Percentiles rank a stretch among this genome's conserved stretches.
Evolutionary conservation across 2,329 filamentous ascomycete genomes (phyloP).

Genomic region (Dothistroma pini): DNA sequence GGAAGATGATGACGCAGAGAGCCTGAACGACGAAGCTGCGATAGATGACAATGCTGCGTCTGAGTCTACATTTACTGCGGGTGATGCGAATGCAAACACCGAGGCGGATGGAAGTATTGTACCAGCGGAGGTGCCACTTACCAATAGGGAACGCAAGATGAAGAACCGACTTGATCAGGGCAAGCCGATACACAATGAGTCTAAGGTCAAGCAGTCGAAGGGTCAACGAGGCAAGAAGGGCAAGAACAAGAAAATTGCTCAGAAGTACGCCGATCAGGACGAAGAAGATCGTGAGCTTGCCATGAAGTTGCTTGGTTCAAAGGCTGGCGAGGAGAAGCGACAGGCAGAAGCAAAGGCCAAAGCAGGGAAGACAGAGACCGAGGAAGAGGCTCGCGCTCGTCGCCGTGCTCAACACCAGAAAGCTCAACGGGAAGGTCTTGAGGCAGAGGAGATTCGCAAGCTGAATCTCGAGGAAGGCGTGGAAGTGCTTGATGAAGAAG

Average conservation of each 20-base stretch:
- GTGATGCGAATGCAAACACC: constrained; percentile 6
- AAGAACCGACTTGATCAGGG: constrained; percentile 15
- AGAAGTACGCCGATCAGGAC: constrained; percentile 91
- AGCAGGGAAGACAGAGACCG: constrained; percentile 61
- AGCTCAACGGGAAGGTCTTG: constrained; percentile 69
- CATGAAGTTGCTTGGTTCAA: constrained; percentile 79
- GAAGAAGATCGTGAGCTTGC: constrained; percentile 85
- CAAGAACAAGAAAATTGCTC: constrained; percentile 82
- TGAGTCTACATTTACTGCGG: constrained; percentile 8
- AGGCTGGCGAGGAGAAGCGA: constrained; percentile 62
- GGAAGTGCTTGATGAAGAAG: constrained; percentile 33
- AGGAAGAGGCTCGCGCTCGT: constrained; percentile 66
- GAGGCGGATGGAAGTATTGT: constrained; percentile 31
- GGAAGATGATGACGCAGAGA: constrained; percentile 29
- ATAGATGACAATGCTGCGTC: constrained; percentile 5
- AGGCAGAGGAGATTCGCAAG: constrained; percentile 67
- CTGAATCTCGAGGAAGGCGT: constrained; percentile 57
- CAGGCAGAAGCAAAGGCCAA: constrained; percentile 59
- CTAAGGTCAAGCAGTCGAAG: constrained; percentile 21
- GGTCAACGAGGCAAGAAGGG: constrained; percentile 65
- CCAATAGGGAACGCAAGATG: constrained; percentile 11
- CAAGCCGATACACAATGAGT: constrained; percentile 18
- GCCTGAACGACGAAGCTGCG: constrained; percentile 15
- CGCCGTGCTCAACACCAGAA: constrained; percentile 76
- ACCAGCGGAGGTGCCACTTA: constrained; percentile 26